phyloP scores from a whole-genome alignment of 768 basidiomycete species.

The Asterophora parasitica region DNA sequence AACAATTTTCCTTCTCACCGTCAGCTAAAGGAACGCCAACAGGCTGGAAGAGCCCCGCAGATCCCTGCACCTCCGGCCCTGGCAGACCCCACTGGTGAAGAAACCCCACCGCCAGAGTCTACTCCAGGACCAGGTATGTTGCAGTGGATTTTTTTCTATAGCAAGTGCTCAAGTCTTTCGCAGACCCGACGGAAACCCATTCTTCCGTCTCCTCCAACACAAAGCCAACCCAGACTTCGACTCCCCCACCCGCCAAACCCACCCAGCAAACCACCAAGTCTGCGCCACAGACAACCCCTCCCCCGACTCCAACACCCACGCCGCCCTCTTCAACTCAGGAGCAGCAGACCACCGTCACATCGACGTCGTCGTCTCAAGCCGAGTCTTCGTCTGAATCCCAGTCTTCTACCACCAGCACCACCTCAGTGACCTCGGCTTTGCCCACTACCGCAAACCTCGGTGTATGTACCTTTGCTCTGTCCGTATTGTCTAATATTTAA shows the following conservation, averaged over 20 bases:
- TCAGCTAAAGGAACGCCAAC: constrained; percentile 19
- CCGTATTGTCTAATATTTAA: constrained; percentile 5
- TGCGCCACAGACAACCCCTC: background rate
- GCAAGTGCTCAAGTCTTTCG: background rate
- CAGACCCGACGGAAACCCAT: background rate
- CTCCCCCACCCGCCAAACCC: background rate
- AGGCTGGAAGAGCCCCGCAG: background rate
- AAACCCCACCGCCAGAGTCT: background rate
- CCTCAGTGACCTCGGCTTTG: constrained; percentile 9
- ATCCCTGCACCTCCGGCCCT: background rate
- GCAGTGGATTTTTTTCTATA: background rate
- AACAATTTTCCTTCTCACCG: constrained; percentile 25
- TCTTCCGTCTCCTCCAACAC: background rate
- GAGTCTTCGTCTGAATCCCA: background rate
- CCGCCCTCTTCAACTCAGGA: too few relatives aligned
- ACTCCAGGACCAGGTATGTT: background rate
- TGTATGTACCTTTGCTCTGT: constrained; percentile 11
- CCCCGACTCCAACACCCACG: constrained; percentile 7
- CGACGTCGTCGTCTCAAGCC: background rate
- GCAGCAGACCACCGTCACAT: background rate
- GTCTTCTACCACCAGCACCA: constrained; percentile 1
- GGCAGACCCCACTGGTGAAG: background rate
- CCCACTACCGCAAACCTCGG: constrained; percentile 3
- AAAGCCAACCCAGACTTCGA: background rate
- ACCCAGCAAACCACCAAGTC: background rate